Evolutionary conservation across 2,329 filamentous ascomycete species (phyloP).

Genomic region (Clarireedia monteithiana): DNA sequence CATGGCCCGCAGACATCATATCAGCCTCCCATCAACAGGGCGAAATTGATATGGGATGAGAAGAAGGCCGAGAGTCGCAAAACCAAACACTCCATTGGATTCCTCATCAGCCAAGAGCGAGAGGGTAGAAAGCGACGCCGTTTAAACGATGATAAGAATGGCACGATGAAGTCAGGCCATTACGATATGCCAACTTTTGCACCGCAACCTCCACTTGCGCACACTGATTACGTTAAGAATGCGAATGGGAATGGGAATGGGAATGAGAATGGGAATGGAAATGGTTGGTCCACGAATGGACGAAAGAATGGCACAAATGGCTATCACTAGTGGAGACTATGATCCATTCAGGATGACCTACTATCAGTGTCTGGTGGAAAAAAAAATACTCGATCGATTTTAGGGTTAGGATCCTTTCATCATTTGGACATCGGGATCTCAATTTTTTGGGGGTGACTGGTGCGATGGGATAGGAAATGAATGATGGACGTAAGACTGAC

Average conservation of each 20-base stretch:
- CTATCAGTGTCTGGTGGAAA: not conserved
- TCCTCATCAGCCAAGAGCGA: slow-evolving; percentile 1
- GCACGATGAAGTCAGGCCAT: not conserved
- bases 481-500: not conserved
- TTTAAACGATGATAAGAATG: not conserved
- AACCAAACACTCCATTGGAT: slow-evolving; percentile 4
- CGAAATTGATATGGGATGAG: slow-evolving; percentile 16
- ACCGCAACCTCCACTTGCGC: not conserved
- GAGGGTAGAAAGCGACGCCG: slow-evolving; percentile 12
- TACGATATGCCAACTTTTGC: not conserved
- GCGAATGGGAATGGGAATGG: not conserved
- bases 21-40: slow-evolving; percentile 32
- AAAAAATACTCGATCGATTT: too few relatives aligned
- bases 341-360: not conserved
- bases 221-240: not conserved
- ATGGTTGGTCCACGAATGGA: not conserved
- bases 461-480: not conserved
- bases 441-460: not conserved
- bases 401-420: too few relatives aligned
- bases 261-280: not conserved
- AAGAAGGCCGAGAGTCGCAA: not conserved
- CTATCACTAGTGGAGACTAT: not conserved
- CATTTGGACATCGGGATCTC: not conserved
- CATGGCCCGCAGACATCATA: slow-evolving; percentile 26
- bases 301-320: not conserved